Conservation (phyloP, 139 green algal species). For the Chlorella vulgaris region DNA sequence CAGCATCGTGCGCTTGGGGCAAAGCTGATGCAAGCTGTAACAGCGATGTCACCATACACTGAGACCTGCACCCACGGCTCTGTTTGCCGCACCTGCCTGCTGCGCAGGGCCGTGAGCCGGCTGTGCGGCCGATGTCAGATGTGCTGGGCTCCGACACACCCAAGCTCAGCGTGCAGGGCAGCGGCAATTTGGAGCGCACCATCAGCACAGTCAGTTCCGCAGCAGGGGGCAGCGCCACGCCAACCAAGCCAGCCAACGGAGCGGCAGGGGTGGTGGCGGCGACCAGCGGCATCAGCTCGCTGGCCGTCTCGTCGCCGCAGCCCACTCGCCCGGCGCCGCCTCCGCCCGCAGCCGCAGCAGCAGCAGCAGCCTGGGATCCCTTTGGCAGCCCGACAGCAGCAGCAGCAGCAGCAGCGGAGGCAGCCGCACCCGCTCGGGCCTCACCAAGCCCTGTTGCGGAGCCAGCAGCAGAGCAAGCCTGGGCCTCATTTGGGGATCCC, state of each 20-base stretch:
- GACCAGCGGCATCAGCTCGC: not conserved
- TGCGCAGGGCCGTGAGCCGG: constrained; percentile 10
- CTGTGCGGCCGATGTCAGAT: constrained; percentile 16
- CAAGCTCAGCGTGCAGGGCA: constrained; percentile 21
- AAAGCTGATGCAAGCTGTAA: too few relatives aligned
- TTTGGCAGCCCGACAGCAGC: constrained; percentile 5
- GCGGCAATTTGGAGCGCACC: constrained; percentile 10
- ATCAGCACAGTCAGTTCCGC: not conserved
- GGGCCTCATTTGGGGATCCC: constrained; percentile 27
- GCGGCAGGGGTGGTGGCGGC: not conserved
- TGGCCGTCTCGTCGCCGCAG: constrained; percentile 17
- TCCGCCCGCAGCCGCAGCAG: not conserved
- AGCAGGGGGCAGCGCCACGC: not conserved
- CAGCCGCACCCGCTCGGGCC: not conserved
- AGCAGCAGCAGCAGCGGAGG: not conserved
- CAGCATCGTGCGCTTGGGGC: not conserved
- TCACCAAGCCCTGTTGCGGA: not conserved
- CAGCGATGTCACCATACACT: too few relatives aligned
- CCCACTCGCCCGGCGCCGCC: not conserved
- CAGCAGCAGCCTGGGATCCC: constrained; percentile 13
- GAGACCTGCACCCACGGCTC: not conserved
- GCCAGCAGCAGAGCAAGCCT: constrained; percentile 1
- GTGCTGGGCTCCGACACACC: constrained; percentile 32
- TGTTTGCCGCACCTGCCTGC: not conserved
- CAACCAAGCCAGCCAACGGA: not conserved